Percentiles rank a stretch among this genome's conserved stretches.
phyloP scores from a whole-genome alignment of 257 asterid genomes.

The Vinca minor region DNA sequence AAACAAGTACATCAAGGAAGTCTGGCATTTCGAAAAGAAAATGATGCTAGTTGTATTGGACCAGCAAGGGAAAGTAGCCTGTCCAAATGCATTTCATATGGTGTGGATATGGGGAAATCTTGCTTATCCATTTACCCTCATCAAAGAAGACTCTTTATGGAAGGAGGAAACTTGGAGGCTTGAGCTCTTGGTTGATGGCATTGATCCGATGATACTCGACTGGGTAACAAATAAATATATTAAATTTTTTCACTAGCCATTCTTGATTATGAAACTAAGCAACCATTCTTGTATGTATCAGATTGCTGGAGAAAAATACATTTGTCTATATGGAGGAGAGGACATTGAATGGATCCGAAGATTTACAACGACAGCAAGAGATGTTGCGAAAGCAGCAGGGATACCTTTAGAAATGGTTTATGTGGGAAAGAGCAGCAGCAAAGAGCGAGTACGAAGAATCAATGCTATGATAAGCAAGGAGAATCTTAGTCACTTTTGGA shows the following conservation, averaged over 20 bases:
- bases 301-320: conserved; percentile 38
- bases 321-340: conserved; percentile 77
- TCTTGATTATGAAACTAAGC: no score
- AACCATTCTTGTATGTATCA: conserved; percentile 20
- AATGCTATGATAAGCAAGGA: conserved; percentile 24
- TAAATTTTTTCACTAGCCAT: no score
- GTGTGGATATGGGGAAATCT: conserved; percentile 74
- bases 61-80: conserved; percentile 50
- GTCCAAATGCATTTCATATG: conserved; percentile 61
- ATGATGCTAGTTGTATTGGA: conserved; percentile 65
- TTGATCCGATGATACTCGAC: conserved; percentile 38
- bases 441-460: conserved; percentile 32
- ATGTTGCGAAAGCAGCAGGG: conserved; percentile 26
- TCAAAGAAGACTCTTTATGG: conserved; percentile 54
- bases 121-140: conserved; percentile 56
- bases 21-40: conserved; percentile 63
- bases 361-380: conserved; percentile 31
- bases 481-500: conserved; percentile 40
- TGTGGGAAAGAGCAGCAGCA: conserved; percentile 41
- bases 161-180: conserved; percentile 54
- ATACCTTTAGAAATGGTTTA: conserved; percentile 55
- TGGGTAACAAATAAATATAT: conserved; percentile 41
- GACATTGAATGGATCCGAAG: conserved; percentile 51
- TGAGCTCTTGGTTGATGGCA: conserved; percentile 46
- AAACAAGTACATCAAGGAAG: conserved; percentile 42